Percentiles rank a stretch among this genome's conserved stretches.
These are phyloP conservation scores for Calycina marina DNA, from an alignment of 2,329 filamentous ascomycete genomes.

Conservation along the genomic window DNA sequence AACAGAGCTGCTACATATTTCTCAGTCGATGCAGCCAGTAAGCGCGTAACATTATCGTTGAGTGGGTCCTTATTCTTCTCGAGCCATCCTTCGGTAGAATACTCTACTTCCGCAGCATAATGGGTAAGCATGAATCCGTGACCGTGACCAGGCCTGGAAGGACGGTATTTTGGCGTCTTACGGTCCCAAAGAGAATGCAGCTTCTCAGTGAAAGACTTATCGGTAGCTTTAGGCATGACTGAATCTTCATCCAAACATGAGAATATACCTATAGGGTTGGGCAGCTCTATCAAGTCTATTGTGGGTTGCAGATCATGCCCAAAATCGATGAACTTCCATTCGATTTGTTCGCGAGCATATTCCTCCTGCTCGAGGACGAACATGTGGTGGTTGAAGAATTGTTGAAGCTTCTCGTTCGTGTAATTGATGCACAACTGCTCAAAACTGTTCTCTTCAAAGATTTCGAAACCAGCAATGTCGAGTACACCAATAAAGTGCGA, in stretches of 20 bases:
- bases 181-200: conserved; percentile 94
- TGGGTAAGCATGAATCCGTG: conserved; percentile 95
- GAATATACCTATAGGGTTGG: conserved; percentile 97
- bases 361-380: conserved; percentile 98
- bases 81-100: conserved; percentile 86
- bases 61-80: conserved; percentile 99
- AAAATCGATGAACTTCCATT: conserved; percentile 99
- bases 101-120: conserved; percentile 95
- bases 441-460: conserved; percentile 96
- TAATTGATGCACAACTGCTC: conserved; percentile 99
- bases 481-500: conserved; percentile 94
- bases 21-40: conserved; percentile 71
- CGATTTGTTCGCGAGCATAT: conserved; percentile 92
- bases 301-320: conserved; percentile 93
- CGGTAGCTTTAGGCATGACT: conserved; percentile 97
- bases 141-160: conserved; percentile 75
- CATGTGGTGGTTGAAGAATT: conserved; percentile 99
- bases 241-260: conserved; percentile 95
- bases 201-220: conserved; percentile 94
- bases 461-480: conserved; percentile 98
- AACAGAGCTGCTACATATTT: conserved; percentile 77
- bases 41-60: conserved; percentile 88
- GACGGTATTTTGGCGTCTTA: conserved; percentile 84
- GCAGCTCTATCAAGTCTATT: conserved; percentile 89
- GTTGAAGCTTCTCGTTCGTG: conserved; percentile 96